Base-by-base conservation (phyloP, 2,329 filamentous ascomycete genomes). In the Biscogniauxia sp. region DNA sequence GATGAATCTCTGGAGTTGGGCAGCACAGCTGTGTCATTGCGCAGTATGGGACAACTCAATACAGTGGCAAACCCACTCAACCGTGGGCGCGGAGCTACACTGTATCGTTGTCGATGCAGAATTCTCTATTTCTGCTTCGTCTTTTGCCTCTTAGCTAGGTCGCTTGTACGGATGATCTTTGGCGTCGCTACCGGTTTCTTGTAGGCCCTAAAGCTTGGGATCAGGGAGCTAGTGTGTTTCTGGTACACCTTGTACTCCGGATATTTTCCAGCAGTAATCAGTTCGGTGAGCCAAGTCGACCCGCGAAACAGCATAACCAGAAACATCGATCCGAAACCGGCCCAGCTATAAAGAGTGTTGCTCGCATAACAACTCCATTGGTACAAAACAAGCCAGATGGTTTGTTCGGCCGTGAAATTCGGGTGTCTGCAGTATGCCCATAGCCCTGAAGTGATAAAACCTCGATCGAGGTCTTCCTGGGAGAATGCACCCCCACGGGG, bases 321-420 rank as follows among this genome's bases (percentile, higher is more conserved):
- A 53, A 81, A 80, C 4, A 88, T 71, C 0, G 88, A 83, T 8
- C 94, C 95, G 9, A 85, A 73, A 55, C 85, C 86, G 1, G 90
- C 88, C 92, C 93, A 99, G 76, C 90, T 94, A 73, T 88, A 88
- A 51, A 88, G 80, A 1, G 82, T 86, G 58, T 87, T 84, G 32
- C 88, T 91, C 58, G 88, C 84, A 72, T 86, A 89, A 75, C 90
- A 94, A 66, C 85, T 87, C 95, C 94, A 99, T 70, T 92, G 85
- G 75, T 98, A 98, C 56, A 98, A 77, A 8, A 87, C 79, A 57
- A 96, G 82, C 95, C 95, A 99, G 69, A 98, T 87, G 28, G 87
- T 81, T 77, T 98, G 95, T 77, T 99, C 95, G 5, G 91, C 92
- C 5, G 91, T 87, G 72, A 98, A 99, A 76, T 99, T 99, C 54